Conservation (phyloP, 2,329 filamentous ascomycete species). For the Alternaria angustiovoidea region DNA sequence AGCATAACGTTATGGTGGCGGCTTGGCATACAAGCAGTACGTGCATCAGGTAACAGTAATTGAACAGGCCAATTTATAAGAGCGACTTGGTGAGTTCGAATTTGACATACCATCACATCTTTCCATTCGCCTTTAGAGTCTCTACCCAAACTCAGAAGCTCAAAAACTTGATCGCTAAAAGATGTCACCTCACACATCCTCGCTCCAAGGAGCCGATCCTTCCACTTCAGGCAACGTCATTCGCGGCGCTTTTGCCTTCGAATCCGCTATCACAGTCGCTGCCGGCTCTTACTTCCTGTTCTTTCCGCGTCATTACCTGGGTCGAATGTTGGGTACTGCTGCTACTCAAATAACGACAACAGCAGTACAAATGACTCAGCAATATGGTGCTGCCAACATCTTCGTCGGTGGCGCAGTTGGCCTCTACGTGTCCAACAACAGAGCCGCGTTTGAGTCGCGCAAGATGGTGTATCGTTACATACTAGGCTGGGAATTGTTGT, state of each 20-base stretch:
- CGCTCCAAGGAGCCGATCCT: background rate
- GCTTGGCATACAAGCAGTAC: background rate
- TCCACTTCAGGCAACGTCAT: background rate
- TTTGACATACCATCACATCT: background rate
- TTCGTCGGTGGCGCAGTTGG: background rate
- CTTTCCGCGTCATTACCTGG: background rate
- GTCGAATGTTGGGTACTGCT: background rate
- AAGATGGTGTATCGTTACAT: background rate
- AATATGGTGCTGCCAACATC: background rate
- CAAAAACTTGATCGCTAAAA: background rate
- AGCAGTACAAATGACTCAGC: background rate
- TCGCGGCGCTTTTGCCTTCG: background rate
- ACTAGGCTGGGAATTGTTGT: background rate
- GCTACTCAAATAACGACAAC: background rate
- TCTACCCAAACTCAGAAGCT: rapidly evolving
- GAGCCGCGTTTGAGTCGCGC: background rate
- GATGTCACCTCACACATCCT: background rate
- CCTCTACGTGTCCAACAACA: background rate
- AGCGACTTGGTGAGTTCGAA: background rate
- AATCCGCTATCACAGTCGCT: background rate
- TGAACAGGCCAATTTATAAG: background rate
- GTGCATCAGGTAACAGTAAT: background rate
- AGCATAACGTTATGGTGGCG: constrained; percentile 2
- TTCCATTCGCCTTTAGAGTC: rapidly evolving
- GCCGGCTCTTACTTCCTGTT: background rate